Evolutionary conservation across 1,284 basidiomycete genomes (phyloP).

Genomic region (Sutorius eximius): DNA sequence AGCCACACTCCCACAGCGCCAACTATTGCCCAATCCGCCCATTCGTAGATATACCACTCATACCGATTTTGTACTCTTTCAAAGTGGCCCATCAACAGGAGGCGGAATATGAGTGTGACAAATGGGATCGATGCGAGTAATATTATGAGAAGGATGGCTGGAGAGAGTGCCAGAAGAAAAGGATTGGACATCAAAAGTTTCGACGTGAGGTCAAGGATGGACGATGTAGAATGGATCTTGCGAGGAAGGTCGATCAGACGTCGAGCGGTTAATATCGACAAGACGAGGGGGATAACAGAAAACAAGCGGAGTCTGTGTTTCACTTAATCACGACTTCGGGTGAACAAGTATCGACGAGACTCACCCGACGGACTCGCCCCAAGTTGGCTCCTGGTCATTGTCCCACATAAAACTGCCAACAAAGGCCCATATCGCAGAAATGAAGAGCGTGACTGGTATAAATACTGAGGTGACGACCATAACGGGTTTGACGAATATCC

Average conservation of each 20-base stretch:
- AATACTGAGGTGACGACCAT: slow-evolving; percentile 78
- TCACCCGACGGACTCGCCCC: slow-evolving; percentile 81
- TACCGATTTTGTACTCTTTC: slow-evolving; percentile 39
- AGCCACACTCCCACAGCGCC: slow-evolving; percentile 74
- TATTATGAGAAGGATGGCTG: slow-evolving; percentile 71
- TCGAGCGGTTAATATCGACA: slow-evolving; percentile 72
- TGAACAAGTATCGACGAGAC: slow-evolving; percentile 28
- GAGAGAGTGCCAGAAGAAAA: slow-evolving; percentile 78
- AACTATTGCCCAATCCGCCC: slow-evolving; percentile 82
- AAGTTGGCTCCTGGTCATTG: slow-evolving; percentile 63
- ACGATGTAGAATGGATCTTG: slow-evolving; percentile 68
- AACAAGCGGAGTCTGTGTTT: slow-evolving; percentile 66
- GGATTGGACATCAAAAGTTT: slow-evolving; percentile 77
- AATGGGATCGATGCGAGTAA: slow-evolving; percentile 82
- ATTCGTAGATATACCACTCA: slow-evolving; percentile 77
- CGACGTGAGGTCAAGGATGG: slow-evolving; percentile 80
- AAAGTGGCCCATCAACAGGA: slow-evolving; percentile 74
- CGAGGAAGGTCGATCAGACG: slow-evolving; percentile 68
- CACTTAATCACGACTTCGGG: slow-evolving; percentile 1
- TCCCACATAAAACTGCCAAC: slow-evolving; percentile 89
- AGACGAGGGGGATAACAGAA: slow-evolving; percentile 69
- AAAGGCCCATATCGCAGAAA: slow-evolving; percentile 86
- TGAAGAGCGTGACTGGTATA: slow-evolving; percentile 77
- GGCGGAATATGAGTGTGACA: slow-evolving; percentile 78
- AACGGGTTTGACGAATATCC: slow-evolving; percentile 79